Conservation (phyloP, 345 rosid species). For the Eucalyptus tenuipes region DNA sequence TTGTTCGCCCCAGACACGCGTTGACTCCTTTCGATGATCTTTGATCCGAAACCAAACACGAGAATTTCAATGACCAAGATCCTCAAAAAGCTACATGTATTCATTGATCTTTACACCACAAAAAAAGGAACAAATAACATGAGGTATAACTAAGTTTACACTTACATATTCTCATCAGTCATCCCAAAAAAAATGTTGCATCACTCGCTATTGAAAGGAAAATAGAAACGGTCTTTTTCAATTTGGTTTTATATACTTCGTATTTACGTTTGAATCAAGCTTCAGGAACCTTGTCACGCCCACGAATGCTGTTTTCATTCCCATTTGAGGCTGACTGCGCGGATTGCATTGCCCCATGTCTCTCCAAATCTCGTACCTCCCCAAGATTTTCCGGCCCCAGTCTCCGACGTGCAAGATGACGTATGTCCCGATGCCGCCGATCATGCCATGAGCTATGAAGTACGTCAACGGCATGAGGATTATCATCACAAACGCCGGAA, state of each 20-base stretch:
- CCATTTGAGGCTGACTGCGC: neutral
- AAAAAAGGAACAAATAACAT: fast-evolving
- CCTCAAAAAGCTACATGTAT: neutral
- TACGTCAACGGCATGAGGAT: conserved; percentile 74
- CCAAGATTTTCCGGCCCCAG: conserved; percentile 32
- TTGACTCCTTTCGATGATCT: conserved; percentile 4
- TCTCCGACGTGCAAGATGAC: conserved; percentile 52
- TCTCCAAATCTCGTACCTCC: conserved; percentile 17
- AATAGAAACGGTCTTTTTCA: neutral
- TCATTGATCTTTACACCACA: neutral
- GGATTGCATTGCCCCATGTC: neutral
- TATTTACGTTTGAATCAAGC: neutral
- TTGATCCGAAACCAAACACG: conserved; percentile 9
- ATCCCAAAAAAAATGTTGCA: neutral
- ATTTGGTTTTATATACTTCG: neutral
- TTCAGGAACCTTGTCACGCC: neutral
- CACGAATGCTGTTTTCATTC: neutral
- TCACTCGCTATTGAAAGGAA: neutral
- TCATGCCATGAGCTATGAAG: conserved; percentile 74
- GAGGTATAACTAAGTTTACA: neutral
- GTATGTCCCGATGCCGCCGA: conserved; percentile 74
- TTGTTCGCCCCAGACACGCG: conserved; percentile 8
- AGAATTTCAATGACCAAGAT: conserved; percentile 6
- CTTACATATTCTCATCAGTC: fast-evolving
- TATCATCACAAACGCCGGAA: conserved; percentile 67